Conservation (phyloP, 768 basidiomycete species). For the Dioszegia crocea region DNA sequence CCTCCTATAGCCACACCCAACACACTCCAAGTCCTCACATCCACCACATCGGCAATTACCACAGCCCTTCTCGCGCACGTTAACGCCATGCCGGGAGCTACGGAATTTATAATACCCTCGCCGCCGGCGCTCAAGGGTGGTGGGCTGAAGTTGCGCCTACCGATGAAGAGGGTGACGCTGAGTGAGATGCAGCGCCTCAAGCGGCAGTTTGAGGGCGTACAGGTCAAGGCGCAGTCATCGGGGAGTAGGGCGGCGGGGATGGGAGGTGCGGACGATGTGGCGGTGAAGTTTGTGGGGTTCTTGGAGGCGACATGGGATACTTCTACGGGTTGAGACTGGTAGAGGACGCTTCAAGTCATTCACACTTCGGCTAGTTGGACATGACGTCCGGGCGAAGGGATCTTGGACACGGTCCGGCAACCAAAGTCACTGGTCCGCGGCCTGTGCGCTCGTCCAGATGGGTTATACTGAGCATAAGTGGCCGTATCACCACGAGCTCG, state of each 20-base stretch:
- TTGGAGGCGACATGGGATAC: constrained; percentile 49
- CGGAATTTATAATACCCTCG: constrained; percentile 56
- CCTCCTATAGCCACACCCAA: constrained; percentile 77
- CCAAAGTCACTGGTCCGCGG: too few relatives aligned
- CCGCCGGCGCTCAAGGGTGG: constrained; percentile 48
- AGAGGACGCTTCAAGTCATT: too few relatives aligned
- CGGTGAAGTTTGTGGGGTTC: constrained; percentile 50
- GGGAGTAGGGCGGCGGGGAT: constrained; percentile 40
- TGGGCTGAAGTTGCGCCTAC: constrained; percentile 58
- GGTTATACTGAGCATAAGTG: too few relatives aligned
- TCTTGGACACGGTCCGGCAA: too few relatives aligned
- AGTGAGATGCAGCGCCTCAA: constrained; percentile 84
- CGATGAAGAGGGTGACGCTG: constrained; percentile 68
- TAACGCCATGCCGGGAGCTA: constrained; percentile 54
- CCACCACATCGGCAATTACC: constrained; percentile 66
- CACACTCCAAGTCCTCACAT: constrained; percentile 79
- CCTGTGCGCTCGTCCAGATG: too few relatives aligned
- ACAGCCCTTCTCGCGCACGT: constrained; percentile 67
- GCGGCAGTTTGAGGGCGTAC: constrained; percentile 82
- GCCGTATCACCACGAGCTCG: too few relatives aligned
- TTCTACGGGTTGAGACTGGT: background rate
- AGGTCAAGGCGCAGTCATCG: constrained; percentile 65
- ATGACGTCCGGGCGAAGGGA: background rate
- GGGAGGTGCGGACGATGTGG: constrained; percentile 46
- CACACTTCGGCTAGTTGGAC: background rate